Percentiles rank a stretch among this genome's conserved stretches.
These are phyloP conservation scores for Phycomyces blakesleeanus DNA, from an alignment of 192 early-diverging fungal species.

Conservation along the genomic window DNA sequence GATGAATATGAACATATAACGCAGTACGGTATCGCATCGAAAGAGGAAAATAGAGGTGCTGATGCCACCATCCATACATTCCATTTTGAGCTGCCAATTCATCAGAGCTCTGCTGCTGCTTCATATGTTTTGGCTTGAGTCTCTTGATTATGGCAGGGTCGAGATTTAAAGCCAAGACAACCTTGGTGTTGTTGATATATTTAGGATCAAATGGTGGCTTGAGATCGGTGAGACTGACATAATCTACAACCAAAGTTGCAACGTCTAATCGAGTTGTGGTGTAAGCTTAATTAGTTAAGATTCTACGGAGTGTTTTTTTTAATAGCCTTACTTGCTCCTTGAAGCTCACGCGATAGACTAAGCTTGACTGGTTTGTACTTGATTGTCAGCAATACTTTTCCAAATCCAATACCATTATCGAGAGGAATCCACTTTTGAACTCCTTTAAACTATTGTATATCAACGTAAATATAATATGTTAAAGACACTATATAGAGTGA, in stretches of 20 bases:
- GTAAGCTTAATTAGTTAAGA: neutral
- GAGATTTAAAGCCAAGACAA: slow-evolving; percentile 16
- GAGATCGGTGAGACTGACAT: slow-evolving; percentile 6
- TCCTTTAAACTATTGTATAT: slow-evolving; percentile 12
- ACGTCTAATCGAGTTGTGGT: slow-evolving; percentile 2
- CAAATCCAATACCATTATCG: slow-evolving; percentile 29
- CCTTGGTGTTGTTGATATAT: neutral
- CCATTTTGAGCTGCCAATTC: neutral
- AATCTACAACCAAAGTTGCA: slow-evolving; percentile 23
- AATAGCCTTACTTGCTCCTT: slow-evolving; percentile 10
- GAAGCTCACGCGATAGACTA: slow-evolving; percentile 4
- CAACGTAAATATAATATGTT: neutral
- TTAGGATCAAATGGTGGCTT: slow-evolving; percentile 11
- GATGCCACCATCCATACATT: slow-evolving; percentile 9
- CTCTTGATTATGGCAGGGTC: slow-evolving; percentile 10
- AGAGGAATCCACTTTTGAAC: slow-evolving; percentile 20
- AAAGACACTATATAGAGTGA: no score
- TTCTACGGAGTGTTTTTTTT: neutral
- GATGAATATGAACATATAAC: slow-evolving; percentile 11
- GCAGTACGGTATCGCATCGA: slow-evolving; percentile 22
- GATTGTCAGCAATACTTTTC: slow-evolving; percentile 20
- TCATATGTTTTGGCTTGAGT: slow-evolving; percentile 14
- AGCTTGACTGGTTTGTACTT: slow-evolving; percentile 30
- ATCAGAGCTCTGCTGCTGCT: neutral
- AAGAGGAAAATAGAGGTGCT: slow-evolving; percentile 21